Conservation (phyloP, 164 flowering plant species). For the Aristolochia contorta region DNA sequence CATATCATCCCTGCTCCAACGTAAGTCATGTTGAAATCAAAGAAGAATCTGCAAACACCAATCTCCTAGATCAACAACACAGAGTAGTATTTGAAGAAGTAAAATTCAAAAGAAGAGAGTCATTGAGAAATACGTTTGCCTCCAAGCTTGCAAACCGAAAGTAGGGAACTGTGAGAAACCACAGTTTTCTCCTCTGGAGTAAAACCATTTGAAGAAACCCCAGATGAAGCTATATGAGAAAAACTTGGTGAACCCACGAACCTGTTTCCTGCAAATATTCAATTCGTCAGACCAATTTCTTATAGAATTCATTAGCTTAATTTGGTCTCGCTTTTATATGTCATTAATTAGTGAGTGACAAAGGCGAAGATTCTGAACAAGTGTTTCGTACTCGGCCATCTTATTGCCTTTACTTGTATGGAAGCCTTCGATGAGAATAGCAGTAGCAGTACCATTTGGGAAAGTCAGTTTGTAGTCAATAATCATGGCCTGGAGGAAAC, state of each 20-base stretch:
- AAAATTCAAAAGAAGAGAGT: too few relatives aligned
- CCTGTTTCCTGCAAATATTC: constrained; percentile 34
- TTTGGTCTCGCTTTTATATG: too few relatives aligned
- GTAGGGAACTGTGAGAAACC: constrained; percentile 17
- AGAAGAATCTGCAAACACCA: constrained; percentile 59
- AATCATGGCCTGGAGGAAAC: constrained; percentile 56
- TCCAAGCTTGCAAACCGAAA: constrained; percentile 14
- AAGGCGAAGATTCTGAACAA: not conserved
- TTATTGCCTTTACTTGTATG: constrained; percentile 52
- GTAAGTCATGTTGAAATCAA: constrained; percentile 75
- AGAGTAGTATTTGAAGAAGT: too few relatives aligned
- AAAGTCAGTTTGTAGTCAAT: constrained; percentile 70
- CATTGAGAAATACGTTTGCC: constrained; percentile 6
- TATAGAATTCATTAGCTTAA: too few relatives aligned
- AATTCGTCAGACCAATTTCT: not conserved
- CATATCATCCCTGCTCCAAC: constrained; percentile 94
- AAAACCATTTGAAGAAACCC: constrained; percentile 18
- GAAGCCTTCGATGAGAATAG: constrained; percentile 87
- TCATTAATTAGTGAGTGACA: too few relatives aligned
- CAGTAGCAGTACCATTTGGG: constrained; percentile 86
- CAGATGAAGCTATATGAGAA: constrained; percentile 11
- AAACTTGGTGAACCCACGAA: constrained; percentile 11
- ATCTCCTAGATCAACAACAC: too few relatives aligned
- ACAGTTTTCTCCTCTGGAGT: constrained; percentile 15
- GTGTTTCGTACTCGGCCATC: constrained; percentile 42